These are phyloP conservation scores for Coemansia sp. DNA, from an alignment of 192 early-diverging fungal species.

Conservation along the genomic window DNA sequence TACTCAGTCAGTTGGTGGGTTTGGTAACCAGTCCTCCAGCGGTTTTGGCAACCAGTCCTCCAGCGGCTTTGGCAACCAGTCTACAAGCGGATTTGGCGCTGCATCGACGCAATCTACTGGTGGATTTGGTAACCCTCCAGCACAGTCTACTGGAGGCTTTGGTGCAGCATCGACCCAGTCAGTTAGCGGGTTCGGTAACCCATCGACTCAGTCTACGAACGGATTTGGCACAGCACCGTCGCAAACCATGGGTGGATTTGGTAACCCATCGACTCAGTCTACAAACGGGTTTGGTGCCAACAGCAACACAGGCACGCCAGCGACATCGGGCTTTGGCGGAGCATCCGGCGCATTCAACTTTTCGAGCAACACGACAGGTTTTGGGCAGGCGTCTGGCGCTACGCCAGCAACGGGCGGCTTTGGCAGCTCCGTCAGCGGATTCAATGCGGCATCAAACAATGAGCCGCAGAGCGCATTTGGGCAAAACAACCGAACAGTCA, in stretches of 20 bases:
- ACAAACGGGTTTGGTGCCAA: constrained; percentile 13
- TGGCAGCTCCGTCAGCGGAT: constrained; percentile 11
- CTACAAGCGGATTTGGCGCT: constrained; percentile 15
- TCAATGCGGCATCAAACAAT: constrained; percentile 1
- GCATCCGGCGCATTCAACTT: constrained; percentile 22
- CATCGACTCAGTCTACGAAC: constrained; percentile 7
- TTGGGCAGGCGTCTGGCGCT: constrained; percentile 26
- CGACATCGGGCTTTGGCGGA: constrained; percentile 11
- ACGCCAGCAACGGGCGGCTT: constrained; percentile 23
- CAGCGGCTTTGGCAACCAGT: constrained; percentile 16
- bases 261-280: constrained; percentile 1
- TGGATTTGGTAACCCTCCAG: constrained; percentile 13
- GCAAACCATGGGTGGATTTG: constrained; percentile 12
- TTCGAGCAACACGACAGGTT: constrained; percentile 20
- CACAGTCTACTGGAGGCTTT: constrained; percentile 3
- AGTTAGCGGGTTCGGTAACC: constrained; percentile 10
- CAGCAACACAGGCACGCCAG: constrained; percentile 9
- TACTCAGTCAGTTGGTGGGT: background rate
- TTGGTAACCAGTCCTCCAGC: constrained; percentile 1
- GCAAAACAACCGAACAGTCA: constrained; percentile 18
- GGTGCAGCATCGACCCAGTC: constrained; percentile 16
- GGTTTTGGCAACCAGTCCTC: constrained; percentile 14
- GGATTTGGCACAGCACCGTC: constrained; percentile 15
- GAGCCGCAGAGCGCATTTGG: constrained; percentile 35
- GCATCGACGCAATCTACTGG: constrained; percentile 13